Percentiles rank a stretch among this genome's conserved stretches.
phyloP scores from a whole-genome alignment of 2,329 filamentous ascomycete genomes.

The Leptographium radiaticola region DNA sequence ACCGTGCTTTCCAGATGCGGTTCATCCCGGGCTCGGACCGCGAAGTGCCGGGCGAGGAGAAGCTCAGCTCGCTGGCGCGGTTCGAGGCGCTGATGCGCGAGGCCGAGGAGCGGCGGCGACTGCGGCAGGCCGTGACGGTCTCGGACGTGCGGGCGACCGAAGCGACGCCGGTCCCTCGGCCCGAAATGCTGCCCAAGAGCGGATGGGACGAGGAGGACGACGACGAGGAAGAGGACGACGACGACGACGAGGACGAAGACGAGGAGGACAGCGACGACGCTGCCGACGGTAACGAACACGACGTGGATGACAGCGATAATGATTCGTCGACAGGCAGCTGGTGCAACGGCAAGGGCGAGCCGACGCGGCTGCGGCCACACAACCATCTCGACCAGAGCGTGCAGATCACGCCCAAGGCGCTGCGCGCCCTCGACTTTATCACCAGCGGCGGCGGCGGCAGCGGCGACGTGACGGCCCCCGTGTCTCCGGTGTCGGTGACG shows the following conservation, averaged over 20 bases:
- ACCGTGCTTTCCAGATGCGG: conserved; percentile 50
- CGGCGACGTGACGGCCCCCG: conserved; percentile 3
- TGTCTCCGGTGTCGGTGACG: neutral
- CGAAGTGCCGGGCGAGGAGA: conserved; percentile 43
- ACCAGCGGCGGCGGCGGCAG: conserved; percentile 20
- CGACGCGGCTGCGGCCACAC: neutral
- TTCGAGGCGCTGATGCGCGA: conserved; percentile 56
- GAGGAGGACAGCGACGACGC: conserved; percentile 25
- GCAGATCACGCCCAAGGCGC: conserved; percentile 31
- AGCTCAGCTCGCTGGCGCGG: conserved; percentile 49
- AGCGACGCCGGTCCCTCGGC: neutral
- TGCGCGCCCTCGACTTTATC: conserved; percentile 38
- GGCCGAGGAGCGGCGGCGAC: conserved; percentile 32
- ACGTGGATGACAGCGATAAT: neutral
- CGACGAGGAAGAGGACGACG: conserved; percentile 13
- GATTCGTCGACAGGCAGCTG: conserved; percentile 8
- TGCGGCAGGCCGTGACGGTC: conserved; percentile 25
- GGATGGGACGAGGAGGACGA: conserved; percentile 29
- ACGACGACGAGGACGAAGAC: conserved; percentile 15
- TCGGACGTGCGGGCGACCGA: conserved; percentile 8
- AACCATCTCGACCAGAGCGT: conserved; percentile 4
- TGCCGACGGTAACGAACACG: conserved; percentile 5
- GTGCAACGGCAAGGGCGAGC: neutral
- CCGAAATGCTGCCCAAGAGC: conserved; percentile 25
- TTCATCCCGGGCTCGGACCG: conserved; percentile 48